Evolutionary conservation across 2,329 filamentous ascomycete species (phyloP), one percentile per base, ranked within the genome.

Genomic region (Capronia americana): DNA sequence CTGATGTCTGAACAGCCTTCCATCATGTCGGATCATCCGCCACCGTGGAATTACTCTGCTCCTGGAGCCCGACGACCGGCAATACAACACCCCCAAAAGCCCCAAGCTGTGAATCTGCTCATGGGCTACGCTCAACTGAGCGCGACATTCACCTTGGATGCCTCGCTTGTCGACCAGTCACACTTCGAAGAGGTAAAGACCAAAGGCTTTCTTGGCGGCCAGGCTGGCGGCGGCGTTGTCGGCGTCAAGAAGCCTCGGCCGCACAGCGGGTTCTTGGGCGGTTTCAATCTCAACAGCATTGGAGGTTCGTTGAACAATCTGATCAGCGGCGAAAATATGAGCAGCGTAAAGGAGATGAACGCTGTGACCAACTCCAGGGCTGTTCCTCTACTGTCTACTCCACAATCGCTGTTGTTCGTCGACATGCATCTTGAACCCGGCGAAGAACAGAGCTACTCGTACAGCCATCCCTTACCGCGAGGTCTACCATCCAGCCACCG

Each of bases 61-160:
- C 79, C 83, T 51, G 76, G 90, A 14, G 82, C 88, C 20, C 87
- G 89, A 34, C 77, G 85, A 67, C 74, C 73, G 30, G 26, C 61
- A 6, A 51, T 71, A 60, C 65, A 54, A 50, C 63, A 65, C 3
- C 38, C 53, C 28, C 69, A 72, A 74, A 82, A 80, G 72, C 77
- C 83, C 46, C 69, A 69, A 63, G 88, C 92, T 0, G 93, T 98
- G 76, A 89, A 90, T 1, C 81, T 99, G 61, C 96, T 99, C 88
- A 99, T 99, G 95, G 95, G 93, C 0, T 99, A 96, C 78, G 94
- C 92, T 2, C 95, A 99, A 73, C 87, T 98, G 2, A 91, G 92
- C 77, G 95, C 95, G 3, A 93, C 92, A 0, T 99, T 99, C 73
- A 92, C 89, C 0, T 81, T 99, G 6, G 95, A 99, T 75, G 93